phyloP scores from a whole-genome alignment of 179 eudicot genomes.

The Vitellaria paradoxa region DNA sequence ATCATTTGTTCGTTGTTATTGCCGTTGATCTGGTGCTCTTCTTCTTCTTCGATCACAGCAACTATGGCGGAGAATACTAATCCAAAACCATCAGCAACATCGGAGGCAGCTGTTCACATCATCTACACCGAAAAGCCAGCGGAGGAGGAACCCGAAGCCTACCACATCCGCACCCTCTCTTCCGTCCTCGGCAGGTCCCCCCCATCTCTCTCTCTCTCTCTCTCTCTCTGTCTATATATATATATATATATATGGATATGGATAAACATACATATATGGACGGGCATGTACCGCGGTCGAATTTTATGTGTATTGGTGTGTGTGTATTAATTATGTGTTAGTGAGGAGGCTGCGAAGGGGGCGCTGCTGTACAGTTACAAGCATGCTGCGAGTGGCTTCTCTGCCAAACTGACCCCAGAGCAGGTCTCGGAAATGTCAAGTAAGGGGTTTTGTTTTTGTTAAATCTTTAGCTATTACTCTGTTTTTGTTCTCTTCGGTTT shows the following conservation, averaged over 20 bases:
- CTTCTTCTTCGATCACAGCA: background rate
- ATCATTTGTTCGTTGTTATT: background rate
- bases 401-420: conserved; percentile 89
- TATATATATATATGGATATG: background rate
- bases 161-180: conserved; percentile 62
- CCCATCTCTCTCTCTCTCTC: background rate
- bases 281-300: too few relatives aligned
- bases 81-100: background rate
- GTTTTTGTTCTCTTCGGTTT: background rate
- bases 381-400: conserved; percentile 85
- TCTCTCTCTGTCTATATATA: background rate
- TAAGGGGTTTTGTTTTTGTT: conserved; percentile 19
- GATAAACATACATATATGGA: background rate
- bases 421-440: conserved; percentile 72
- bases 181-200: conserved; percentile 74
- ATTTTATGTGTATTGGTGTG: background rate
- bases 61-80: conserved; percentile 8
- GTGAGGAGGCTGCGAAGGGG: conserved; percentile 84
- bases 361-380: conserved; percentile 79
- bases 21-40: conserved; percentile 4
- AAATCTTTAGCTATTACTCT: background rate
- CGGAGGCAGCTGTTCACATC: conserved; percentile 45
- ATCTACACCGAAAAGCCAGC: conserved; percentile 69
- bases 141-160: conserved; percentile 49
- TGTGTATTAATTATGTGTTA: conserved; percentile 20